Conservation (phyloP, 495 filamentous ascomycete species). For the Venustampulla echinocandica region DNA sequence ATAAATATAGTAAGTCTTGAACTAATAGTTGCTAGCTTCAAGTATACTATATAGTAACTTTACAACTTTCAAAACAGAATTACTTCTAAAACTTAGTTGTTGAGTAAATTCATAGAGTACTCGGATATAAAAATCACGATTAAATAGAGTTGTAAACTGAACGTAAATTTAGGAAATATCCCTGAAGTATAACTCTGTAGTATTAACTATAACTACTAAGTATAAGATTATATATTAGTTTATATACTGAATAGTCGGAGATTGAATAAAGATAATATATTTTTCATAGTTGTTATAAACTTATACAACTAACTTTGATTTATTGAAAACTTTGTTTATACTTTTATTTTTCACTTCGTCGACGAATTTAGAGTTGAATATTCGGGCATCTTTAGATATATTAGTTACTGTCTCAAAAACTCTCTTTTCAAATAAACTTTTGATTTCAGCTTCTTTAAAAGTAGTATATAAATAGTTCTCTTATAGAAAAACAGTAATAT, state of each 20-base stretch:
- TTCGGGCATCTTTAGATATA: neutral
- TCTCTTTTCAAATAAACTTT: neutral
- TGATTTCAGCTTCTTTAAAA: neutral
- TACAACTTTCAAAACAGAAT: neutral
- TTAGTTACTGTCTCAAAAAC: neutral
- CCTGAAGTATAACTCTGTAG: neutral
- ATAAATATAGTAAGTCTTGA: conserved; percentile 2
- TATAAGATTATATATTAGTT: neutral
- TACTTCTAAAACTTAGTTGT: neutral
- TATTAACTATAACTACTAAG: neutral
- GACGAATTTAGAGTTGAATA: neutral
- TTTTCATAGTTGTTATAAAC: neutral
- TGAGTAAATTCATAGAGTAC: neutral
- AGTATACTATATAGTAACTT: neutral
- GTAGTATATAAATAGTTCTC: neutral
- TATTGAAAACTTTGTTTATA: neutral
- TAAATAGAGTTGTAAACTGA: neutral
- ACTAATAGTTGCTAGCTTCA: neutral
- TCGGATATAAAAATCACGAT: neutral
- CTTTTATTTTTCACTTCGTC: neutral
- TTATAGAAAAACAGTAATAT: neutral
- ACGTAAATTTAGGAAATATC: neutral
- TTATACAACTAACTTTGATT: neutral
- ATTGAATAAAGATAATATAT: neutral
- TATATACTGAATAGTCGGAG: neutral